These are phyloP conservation scores for Domatiomyces catenatus DNA, from an alignment of 2,329 filamentous ascomycete species.

Conservation along the genomic window DNA sequence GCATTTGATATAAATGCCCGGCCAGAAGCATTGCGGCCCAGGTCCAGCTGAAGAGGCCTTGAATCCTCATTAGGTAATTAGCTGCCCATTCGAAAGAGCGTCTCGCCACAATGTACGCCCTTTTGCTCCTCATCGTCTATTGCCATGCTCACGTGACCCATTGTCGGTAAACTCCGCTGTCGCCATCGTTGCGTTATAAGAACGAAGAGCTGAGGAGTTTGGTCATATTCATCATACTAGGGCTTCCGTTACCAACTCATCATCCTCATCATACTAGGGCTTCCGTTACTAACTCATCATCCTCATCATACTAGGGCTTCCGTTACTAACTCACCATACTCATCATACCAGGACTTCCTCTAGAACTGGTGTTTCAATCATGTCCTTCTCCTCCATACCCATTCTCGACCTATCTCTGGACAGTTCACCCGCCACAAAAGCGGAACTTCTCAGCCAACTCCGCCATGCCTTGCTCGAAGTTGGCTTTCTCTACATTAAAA, in stretches of 20 bases:
- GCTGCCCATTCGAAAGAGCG: neutral
- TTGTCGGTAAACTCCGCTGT: neutral
- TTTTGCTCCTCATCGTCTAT: neutral
- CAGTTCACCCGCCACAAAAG: conserved; percentile 51
- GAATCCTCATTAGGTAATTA: neutral
- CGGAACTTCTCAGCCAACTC: conserved; percentile 54
- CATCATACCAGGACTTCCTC: too few relatives aligned
- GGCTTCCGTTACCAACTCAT: neutral
- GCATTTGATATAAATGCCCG: neutral
- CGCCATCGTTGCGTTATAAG: neutral
- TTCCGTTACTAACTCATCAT: neutral
- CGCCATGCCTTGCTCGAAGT: conserved; percentile 67
- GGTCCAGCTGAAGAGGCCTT: neutral
- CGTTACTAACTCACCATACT: neutral
- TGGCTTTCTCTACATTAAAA: conserved; percentile 75
- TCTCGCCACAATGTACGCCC: too few relatives aligned
- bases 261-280: too few relatives aligned
- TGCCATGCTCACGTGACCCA: neutral
- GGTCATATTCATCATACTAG: too few relatives aligned
- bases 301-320: neutral
- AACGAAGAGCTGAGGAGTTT: neutral
- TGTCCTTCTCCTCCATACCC: conserved; percentile 54
- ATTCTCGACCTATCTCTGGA: conserved; percentile 38
- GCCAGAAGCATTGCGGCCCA: too few relatives aligned
- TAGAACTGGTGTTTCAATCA: conserved; percentile 17